Base-by-base conservation (phyloP, 768 basidiomycete species). In the Trametes cingulata region DNA sequence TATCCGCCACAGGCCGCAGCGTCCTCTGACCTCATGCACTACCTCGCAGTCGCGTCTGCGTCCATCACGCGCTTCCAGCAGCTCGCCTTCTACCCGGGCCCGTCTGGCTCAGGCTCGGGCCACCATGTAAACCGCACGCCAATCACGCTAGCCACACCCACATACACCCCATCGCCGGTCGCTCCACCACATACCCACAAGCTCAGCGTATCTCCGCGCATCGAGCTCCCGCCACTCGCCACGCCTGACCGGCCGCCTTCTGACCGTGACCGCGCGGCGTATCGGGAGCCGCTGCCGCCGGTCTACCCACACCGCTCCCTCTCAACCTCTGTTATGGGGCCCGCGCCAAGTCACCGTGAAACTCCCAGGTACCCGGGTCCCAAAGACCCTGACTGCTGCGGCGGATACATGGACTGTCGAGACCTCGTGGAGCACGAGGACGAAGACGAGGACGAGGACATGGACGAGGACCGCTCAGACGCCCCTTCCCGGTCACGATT, bases 11-110 rank as follows among this genome's bases (percentile, higher is more conserved):
- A 86, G 85, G 77, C 74, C n/a, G 75, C 80, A 52, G 80, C 80
- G 15, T 83, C 84, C 14, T 71, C 78, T 50, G 82, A 85, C 41
- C 71, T 85, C 25, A 73, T 82, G 75, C 77, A 80, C 20, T 74
- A 77, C 58, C 76, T 86, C 40, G 70, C 77, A 3, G 69, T 75
- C 27, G 78, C 81, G 2, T 77, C 78, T 7, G 73, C 74, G n/a
- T 81, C 83, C n/a, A 68, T 86, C 37, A 69, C 76, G 42, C 81
- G 76, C 53, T 86, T 85, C 63, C 82, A 84, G 51, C 75, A 78
- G 56, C 64, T 82, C 37, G 76, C 77, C 1, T 80, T 80, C 77
- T 61, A 63, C 53, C 66, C 66, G 35, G 60, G 60, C 27, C 37
- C 67, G 24, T 43, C 53, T 40, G 52, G 50, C 8, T 27, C 62